phyloP scores from a whole-genome alignment of 306 rosid species.

The Coriaria nepalensis region DNA sequence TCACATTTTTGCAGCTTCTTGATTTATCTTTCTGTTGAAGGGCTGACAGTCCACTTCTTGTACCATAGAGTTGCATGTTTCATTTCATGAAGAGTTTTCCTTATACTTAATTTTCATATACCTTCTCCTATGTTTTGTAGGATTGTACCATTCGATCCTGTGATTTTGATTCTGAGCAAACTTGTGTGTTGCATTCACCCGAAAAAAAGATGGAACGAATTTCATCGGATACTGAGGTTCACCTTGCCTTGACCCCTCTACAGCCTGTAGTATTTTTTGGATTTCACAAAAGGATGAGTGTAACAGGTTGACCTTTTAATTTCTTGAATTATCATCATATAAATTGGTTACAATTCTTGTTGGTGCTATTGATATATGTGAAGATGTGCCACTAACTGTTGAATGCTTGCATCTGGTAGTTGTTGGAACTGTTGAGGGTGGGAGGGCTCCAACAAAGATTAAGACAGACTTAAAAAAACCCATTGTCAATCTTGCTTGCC shows the following conservation, averaged over 20 bases:
- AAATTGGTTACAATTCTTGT: background rate
- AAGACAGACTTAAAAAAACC: conserved; percentile 97
- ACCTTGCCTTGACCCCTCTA: conserved; percentile 85
- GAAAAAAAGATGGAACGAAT: conserved; percentile 77
- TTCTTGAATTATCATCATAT: background rate
- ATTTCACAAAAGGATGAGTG: conserved; percentile 86
- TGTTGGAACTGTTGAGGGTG: conserved; percentile 99
- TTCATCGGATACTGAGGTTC: conserved; percentile 80
- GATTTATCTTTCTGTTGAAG: no score
- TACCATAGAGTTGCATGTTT: background rate
- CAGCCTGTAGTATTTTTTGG: conserved; percentile 89
- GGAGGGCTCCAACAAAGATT: conserved; percentile 86
- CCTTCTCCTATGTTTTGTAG: conserved; percentile 30
- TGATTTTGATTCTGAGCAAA: conserved; percentile 97
- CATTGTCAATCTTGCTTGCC: conserved; percentile 91
- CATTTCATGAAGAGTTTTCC: conserved; percentile 9
- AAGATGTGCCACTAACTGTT: conserved; percentile 15
- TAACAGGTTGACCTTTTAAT: conserved; percentile 51
- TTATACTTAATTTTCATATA: conserved; percentile 8
- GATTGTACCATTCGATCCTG: conserved; percentile 94
- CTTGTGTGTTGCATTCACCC: conserved; percentile 87
- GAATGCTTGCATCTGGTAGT: conserved; percentile 40
- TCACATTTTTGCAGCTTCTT: background rate
- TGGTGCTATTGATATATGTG: background rate
- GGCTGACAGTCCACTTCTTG: no score